phyloP scores from a whole-genome alignment of 345 rosid species.

The rapeseed (Brassica napus) region DNA sequence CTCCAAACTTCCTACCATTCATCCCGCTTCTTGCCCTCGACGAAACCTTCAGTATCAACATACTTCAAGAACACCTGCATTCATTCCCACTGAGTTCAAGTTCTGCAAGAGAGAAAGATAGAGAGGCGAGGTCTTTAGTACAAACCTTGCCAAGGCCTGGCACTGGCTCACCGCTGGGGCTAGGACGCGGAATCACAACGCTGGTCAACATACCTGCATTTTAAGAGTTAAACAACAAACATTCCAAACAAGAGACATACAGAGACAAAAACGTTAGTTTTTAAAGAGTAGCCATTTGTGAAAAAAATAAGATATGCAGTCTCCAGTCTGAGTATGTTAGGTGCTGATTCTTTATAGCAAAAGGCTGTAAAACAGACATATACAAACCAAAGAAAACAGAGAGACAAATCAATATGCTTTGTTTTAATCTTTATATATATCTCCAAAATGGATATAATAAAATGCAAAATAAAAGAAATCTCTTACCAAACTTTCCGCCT shows the following conservation, averaged over 20 bases:
- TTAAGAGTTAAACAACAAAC: constrained; percentile 40
- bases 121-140: neutral
- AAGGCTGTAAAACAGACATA: constrained; percentile 81
- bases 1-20: constrained; percentile 87
- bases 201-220: constrained; percentile 82
- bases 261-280: constrained; percentile 26
- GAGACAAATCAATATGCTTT: constrained; percentile 39
- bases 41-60: constrained; percentile 62
- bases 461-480: constrained; percentile 31
- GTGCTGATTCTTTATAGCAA: constrained; percentile 83
- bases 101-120: neutral
- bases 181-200: constrained; percentile 86
- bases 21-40: constrained; percentile 63
- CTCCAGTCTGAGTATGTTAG: constrained; percentile 72
- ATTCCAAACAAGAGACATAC: constrained; percentile 22
- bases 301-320: constrained; percentile 50
- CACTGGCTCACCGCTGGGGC: constrained; percentile 50
- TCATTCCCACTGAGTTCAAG: neutral
- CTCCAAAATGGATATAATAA: neutral
- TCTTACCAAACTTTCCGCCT: constrained; percentile 83
- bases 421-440: constrained; percentile 13
- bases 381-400: constrained; percentile 54
- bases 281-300: constrained; percentile 35
- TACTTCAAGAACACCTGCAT: constrained; percentile 80
- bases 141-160: constrained; percentile 77